These are phyloP conservation scores for Plasmopara muralis DNA, from an alignment of 352 stramenopile species.

Conservation along the genomic window DNA sequence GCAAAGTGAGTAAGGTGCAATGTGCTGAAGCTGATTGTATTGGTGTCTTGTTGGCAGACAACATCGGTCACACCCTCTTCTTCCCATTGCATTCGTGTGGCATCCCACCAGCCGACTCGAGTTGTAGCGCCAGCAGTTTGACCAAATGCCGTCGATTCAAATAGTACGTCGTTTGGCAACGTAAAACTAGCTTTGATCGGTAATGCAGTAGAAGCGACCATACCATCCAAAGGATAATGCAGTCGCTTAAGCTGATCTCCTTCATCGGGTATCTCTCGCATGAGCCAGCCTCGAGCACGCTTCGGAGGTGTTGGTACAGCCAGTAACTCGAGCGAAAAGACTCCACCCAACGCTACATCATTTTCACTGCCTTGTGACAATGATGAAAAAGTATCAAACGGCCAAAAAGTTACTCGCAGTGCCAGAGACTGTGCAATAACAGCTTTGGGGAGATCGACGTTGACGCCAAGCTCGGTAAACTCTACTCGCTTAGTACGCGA, in stretches of 20 bases:
- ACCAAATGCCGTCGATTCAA: conserved; percentile 12
- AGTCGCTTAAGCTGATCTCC: conserved; percentile 58
- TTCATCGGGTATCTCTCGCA: conserved; percentile 53
- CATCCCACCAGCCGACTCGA: conserved; percentile 69
- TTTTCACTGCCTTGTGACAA: conserved; percentile 6
- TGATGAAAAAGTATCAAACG: conserved; percentile 45
- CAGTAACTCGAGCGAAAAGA: conserved; percentile 65
- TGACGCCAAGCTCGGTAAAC: conserved; percentile 54
- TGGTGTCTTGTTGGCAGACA: conserved; percentile 45
- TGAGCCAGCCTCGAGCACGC: conserved; percentile 65
- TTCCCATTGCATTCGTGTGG: conserved; percentile 42
- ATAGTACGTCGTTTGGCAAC: conserved; percentile 49
- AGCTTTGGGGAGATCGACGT: conserved; percentile 72
- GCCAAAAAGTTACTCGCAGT: conserved; percentile 51
- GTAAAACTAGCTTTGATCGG: conserved; percentile 57
- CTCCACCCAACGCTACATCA: conserved; percentile 50
- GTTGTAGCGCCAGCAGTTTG: conserved; percentile 10
- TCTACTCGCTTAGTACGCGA: conserved; percentile 74
- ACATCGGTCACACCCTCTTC: conserved; percentile 76
- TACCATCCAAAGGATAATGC: conserved; percentile 69
- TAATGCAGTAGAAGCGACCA: conserved; percentile 55
- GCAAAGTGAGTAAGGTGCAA: conserved; percentile 71
- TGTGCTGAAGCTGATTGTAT: conserved; percentile 61
- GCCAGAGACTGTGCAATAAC: conserved; percentile 73
- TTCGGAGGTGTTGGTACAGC: conserved; percentile 61